Conservation (phyloP, 345 rosid genomes). For the Populus alba region DNA sequence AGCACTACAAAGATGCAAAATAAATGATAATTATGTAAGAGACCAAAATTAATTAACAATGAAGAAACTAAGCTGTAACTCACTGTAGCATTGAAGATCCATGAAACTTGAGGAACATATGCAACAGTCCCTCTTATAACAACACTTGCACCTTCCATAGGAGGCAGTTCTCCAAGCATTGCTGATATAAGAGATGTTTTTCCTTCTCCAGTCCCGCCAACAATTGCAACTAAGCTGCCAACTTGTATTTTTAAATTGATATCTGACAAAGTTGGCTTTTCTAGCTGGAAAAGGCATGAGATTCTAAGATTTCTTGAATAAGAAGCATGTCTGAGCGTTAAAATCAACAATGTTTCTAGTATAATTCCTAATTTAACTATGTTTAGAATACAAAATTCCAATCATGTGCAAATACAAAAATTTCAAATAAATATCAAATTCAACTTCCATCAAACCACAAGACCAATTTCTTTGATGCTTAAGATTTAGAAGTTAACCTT, state of each 20-base stretch:
- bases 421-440: background rate
- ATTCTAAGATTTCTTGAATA: background rate
- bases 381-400: background rate
- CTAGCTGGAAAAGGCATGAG: conserved; percentile 49
- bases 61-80: conserved; percentile 24
- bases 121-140: conserved; percentile 76
- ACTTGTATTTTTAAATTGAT: conserved; percentile 78
- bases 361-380: background rate
- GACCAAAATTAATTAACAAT: background rate
- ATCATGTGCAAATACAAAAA: background rate
- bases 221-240: conserved; percentile 92
- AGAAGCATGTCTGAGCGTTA: background rate
- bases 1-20: background rate
- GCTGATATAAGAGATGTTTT: conserved; percentile 95
- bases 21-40: background rate
- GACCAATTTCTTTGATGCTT: background rate
- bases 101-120: conserved; percentile 97
- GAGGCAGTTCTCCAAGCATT: conserved; percentile 97
- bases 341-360: background rate
- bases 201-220: conserved; percentile 99
- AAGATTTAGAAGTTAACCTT: conserved; percentile 44
- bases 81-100: conserved; percentile 99
- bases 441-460: background rate
- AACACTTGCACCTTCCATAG: conserved; percentile 55
- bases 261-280: conserved; percentile 77